Percentiles rank a stretch among this genome's conserved stretches.
phyloP scores from a whole-genome alignment of 305 asterid species.

The Ajuga reptans region DNA sequence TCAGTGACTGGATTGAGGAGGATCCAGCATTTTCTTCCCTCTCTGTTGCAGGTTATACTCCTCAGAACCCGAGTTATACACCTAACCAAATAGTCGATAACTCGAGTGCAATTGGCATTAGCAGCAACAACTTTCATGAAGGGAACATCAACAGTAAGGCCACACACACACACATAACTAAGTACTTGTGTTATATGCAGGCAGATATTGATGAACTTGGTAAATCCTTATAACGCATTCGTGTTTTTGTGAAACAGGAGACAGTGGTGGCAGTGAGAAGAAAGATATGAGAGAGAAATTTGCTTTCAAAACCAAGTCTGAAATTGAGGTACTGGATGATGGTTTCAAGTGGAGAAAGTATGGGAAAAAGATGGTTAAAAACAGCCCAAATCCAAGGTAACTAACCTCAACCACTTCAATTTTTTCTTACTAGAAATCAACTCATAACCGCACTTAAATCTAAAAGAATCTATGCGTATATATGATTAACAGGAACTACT shows the following conservation, averaged over 20 bases:
- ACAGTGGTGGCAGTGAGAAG: conserved; percentile 35
- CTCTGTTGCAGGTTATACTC: conserved; percentile 23
- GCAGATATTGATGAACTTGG: neutral
- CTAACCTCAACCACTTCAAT: neutral
- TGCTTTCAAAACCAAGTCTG: conserved; percentile 77
- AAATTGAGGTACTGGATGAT: conserved; percentile 70
- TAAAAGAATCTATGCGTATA: neutral
- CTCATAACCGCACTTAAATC: neutral
- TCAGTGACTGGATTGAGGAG: conserved; percentile 50
- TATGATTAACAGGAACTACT: conserved; percentile 61
- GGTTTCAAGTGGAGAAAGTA: conserved; percentile 95
- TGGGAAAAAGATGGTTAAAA: conserved; percentile 92
- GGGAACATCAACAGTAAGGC: conserved; percentile 37
- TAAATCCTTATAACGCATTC: neutral
- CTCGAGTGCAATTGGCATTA: conserved; percentile 24
- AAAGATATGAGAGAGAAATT: conserved; percentile 47
- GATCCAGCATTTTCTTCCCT: conserved; percentile 27
- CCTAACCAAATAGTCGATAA: conserved; percentile 15
- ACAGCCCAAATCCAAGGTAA: conserved; percentile 88
- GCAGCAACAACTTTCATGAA: conserved; percentile 27
- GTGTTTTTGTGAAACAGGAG: conserved; percentile 33
- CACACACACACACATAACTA: neutral
- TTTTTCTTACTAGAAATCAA: neutral
- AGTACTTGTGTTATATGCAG: neutral
- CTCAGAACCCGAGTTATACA: conserved; percentile 27